These are phyloP conservation scores for Cyclotella cryptica DNA, from an alignment of 108 stramenopile species.

Conservation along the genomic window DNA sequence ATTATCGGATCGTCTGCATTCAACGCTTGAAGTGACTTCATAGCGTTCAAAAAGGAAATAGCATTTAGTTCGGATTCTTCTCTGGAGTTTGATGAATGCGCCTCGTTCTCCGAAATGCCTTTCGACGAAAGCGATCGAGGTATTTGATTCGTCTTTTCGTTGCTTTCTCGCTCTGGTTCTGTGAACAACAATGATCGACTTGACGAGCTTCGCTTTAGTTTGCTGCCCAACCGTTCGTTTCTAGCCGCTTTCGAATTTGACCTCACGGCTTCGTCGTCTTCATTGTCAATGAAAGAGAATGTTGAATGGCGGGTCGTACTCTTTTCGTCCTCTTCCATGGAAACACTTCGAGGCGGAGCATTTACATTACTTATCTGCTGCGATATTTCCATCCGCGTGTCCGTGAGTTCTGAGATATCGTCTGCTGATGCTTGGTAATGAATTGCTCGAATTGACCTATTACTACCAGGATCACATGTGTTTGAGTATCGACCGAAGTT, in stretches of 20 bases:
- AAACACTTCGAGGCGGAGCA: slow-evolving; percentile 8
- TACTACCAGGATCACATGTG: neutral
- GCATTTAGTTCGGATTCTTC: slow-evolving; percentile 24
- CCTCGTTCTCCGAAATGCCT: neutral
- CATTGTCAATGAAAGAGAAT: slow-evolving; percentile 2
- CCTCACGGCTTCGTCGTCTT: slow-evolving; percentile 5
- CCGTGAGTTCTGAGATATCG: slow-evolving; percentile 17
- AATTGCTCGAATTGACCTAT: neutral
- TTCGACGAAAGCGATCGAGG: slow-evolving; percentile 8
- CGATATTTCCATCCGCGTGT: slow-evolving; percentile 4
- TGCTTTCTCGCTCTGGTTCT: slow-evolving; percentile 15
- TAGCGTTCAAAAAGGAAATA: slow-evolving; percentile 19
- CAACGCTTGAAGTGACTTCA: slow-evolving; percentile 40
- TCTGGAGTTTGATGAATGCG: neutral
- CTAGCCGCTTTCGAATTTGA: neutral
- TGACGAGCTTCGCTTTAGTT: slow-evolving; percentile 21
- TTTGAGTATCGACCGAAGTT: neutral
- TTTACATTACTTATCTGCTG: neutral
- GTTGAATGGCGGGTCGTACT: neutral
- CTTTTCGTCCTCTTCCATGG: slow-evolving; percentile 11
- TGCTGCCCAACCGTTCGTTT: neutral
- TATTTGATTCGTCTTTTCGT: neutral
- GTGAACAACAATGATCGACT: slow-evolving; percentile 29
- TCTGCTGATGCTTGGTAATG: neutral
- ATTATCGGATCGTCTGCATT: slow-evolving; percentile 52